Percentiles rank a stretch among this genome's conserved stretches.
Evolutionary conservation across 2,329 filamentous ascomycete genomes (phyloP).

Genomic region (Paecilomyces formosus): DNA sequence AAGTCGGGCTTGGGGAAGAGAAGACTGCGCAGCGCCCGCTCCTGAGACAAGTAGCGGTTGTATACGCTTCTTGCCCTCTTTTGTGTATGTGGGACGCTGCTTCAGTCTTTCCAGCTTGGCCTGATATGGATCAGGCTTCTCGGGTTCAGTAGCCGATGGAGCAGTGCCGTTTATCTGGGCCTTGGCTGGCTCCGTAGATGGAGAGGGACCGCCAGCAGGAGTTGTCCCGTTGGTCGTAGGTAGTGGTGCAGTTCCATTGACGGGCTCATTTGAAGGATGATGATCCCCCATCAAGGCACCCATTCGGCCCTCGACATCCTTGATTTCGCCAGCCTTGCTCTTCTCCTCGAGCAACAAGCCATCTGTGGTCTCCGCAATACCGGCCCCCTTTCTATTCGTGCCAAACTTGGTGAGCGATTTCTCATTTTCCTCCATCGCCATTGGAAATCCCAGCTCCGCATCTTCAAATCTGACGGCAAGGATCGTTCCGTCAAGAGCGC

Average conservation of each 20-base stretch:
- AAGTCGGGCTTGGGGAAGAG: conserved; percentile 79
- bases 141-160: conserved; percentile 21
- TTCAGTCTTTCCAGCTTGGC: conserved; percentile 66
- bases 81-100: conserved; percentile 86
- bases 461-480: conserved; percentile 73
- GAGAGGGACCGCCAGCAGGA: conserved; percentile 24
- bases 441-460: conserved; percentile 84
- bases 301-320: conserved; percentile 89
- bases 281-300: conserved; percentile 93
- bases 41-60: conserved; percentile 86
- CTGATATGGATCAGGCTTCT: conserved; percentile 46
- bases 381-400: conserved; percentile 76
- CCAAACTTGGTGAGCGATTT: conserved; percentile 90
- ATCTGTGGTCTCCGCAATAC: conserved; percentile 87
- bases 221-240: conserved; percentile 39
- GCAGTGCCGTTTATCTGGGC: conserved; percentile 28
- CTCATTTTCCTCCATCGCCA: conserved; percentile 80
- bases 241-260: conserved; percentile 40
- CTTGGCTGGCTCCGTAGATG: conserved; percentile 24
- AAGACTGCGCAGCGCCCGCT: conserved; percentile 78
- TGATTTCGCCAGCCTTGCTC: conserved; percentile 84
- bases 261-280: conserved; percentile 44
- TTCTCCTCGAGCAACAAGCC: conserved; percentile 79
- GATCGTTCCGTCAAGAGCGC: conserved; percentile 84
- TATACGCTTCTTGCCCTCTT: conserved; percentile 94